Evolutionary conservation across 129 eudicot species (phyloP).

Genomic region (Rutidosis leptorrhynchoides): DNA sequence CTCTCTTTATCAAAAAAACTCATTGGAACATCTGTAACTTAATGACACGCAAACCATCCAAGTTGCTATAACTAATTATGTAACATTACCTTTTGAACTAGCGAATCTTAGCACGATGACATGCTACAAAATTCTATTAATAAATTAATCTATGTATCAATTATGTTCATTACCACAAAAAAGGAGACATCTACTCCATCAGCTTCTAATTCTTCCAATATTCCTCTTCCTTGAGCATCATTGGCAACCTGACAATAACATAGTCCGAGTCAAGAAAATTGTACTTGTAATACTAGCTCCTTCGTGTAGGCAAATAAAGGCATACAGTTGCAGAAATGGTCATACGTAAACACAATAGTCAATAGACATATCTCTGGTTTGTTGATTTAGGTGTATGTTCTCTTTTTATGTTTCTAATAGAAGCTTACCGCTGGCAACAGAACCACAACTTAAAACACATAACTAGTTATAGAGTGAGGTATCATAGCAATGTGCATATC

Average conservation of each 20-base stretch:
- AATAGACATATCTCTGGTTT: not conserved
- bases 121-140: not conserved
- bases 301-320: not conserved
- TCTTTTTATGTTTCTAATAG: too few species aligned
- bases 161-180: slow-evolving; percentile 49
- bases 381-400: too few species aligned
- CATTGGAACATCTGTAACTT: not conserved
- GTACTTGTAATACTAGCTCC: not conserved
- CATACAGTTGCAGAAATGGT: not conserved
- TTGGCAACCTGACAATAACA: slow-evolving; percentile 58
- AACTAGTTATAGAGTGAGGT: not conserved
- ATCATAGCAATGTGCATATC: slow-evolving; percentile 13
- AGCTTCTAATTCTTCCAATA: slow-evolving; percentile 74
- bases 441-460: slow-evolving; percentile 16
- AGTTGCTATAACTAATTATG: not conserved
- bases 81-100: not conserved
- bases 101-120: not conserved
- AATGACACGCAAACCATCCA: slow-evolving; percentile 7
- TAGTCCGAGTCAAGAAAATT: not conserved
- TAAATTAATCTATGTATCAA: not conserved
- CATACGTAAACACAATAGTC: slow-evolving; percentile 15
- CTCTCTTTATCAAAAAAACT: not conserved
- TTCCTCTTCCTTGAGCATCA: slow-evolving; percentile 79
- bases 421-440: not conserved
- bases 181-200: slow-evolving; percentile 86